A percentile compares a stretch with the other conserved stretches of the same genome.
phyloP scores from a whole-genome alignment of 148 eudicot species.

The Suaeda aralocaspica region DNA sequence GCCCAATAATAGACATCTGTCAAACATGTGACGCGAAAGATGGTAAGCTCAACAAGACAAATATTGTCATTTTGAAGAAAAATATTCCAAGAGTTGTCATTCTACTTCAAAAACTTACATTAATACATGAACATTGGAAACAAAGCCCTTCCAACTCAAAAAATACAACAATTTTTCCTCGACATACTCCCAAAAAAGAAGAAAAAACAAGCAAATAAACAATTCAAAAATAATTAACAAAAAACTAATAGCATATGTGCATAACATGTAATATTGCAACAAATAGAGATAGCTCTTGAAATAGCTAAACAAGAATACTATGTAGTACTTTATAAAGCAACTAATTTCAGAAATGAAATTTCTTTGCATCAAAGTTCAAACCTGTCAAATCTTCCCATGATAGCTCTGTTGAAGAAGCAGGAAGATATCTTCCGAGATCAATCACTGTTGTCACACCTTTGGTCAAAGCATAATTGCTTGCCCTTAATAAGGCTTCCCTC shows the following conservation, averaged over 20 bases:
- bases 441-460: conserved; percentile 95
- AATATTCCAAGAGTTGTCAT: background rate
- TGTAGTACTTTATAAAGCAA: background rate
- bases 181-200: background rate
- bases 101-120: background rate
- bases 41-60: background rate
- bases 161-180: background rate
- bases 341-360: background rate
- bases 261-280: background rate
- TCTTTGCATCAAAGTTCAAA: conserved; percentile 30
- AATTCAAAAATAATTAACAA: background rate
- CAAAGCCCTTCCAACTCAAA: no score
- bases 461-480: conserved; percentile 67
- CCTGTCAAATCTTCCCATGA: conserved; percentile 96
- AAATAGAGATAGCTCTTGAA: background rate
- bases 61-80: background rate
- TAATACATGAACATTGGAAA: background rate
- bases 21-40: conserved; percentile 4
- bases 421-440: conserved; percentile 88
- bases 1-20: conserved; percentile 94
- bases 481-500: conserved; percentile 72
- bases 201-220: no score
- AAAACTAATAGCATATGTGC: no score
- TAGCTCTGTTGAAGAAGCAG: conserved; percentile 64
- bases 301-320: background rate